Evolutionary conservation across 2,329 filamentous ascomycete species (phyloP), one percentile per base, ranked within the genome.

Genomic region (Leptographium procerum): DNA sequence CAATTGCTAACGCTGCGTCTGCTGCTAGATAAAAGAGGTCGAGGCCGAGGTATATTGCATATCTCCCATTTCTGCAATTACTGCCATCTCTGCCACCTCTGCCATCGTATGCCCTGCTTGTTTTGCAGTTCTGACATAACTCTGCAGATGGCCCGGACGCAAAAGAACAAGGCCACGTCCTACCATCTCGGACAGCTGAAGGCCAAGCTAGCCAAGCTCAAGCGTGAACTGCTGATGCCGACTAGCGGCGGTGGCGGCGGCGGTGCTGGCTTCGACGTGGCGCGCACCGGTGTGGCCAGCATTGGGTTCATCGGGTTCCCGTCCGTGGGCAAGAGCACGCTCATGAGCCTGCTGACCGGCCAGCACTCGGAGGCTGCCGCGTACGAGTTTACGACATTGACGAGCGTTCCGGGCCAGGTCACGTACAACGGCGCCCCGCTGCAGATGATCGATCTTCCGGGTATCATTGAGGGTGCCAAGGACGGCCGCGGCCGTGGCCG

Each of bases 391-490:
- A 99, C 94, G 64, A 99, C 94, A 57, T 80, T 99, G 71, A 99
- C 94, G 40, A 96, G 92, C 52, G 94, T 99, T 54, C 94, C 94
- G 48, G 94, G 94, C 57, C 94, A 97, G 76, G 91, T 99, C 62
- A 76, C 87, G 66, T 97, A 97, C 76, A 97, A 99, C 69, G 94
- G 92, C 60, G 94, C 94, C 53, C 95, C 95, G 67, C 87, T 99
- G 66, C 94, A 99, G 74, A 97, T 99, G 76, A 89, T 99, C 63
- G 94, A 99, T 81, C 79, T 99, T 69, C 94, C 94, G 1, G 94
- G 94, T 84, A 99, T 99, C 68, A 99, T 99, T 65, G 89, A 97
- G 73, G 94, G 94, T 69, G 94, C 94, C 66, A 97, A 99, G 74
- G 94, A 99, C 71, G 94, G 94, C 64, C 95, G 96, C 70, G 94